phyloP scores from a whole-genome alignment of 2,329 filamentous ascomycete genomes.

The Camillea tinctor region DNA sequence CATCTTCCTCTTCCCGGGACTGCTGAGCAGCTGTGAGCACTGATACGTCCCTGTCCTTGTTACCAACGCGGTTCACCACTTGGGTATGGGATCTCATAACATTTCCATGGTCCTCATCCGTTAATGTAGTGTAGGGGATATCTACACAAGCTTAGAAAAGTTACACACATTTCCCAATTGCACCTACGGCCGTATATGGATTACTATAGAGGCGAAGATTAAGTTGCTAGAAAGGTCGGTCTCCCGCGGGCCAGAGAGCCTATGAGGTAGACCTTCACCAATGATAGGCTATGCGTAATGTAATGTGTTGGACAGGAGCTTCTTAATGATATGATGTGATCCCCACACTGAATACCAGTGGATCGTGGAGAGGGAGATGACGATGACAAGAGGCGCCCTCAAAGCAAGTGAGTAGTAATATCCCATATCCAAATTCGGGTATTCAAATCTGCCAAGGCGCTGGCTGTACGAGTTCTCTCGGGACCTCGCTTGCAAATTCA shows the following conservation, averaged over 20 bases:
- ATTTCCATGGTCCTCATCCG: background rate
- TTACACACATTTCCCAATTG: slow-evolving; percentile 13
- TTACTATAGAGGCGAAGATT: background rate
- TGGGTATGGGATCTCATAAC: background rate
- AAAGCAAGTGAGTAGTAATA: background rate
- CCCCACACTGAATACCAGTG: background rate
- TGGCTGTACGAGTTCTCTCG: background rate
- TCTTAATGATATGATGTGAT: slow-evolving; percentile 1
- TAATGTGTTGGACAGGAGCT: background rate
- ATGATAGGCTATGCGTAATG: background rate
- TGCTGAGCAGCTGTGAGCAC: background rate
- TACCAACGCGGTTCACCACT: background rate
- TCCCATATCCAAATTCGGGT: background rate
- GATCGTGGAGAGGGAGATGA: background rate
- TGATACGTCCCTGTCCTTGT: background rate
- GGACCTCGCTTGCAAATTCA: background rate
- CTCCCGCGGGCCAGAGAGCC: background rate
- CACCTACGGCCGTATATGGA: slow-evolving; percentile 21
- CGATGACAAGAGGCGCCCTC: background rate
- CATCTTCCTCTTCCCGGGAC: background rate
- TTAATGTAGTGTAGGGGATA: background rate
- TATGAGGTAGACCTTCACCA: background rate
- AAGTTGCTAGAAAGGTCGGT: background rate
- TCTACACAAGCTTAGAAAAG: background rate
- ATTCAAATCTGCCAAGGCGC: background rate